phyloP scores from a whole-genome alignment of 2,329 filamentous ascomycete genomes.

The Emmonsiellopsis sp. region DNA sequence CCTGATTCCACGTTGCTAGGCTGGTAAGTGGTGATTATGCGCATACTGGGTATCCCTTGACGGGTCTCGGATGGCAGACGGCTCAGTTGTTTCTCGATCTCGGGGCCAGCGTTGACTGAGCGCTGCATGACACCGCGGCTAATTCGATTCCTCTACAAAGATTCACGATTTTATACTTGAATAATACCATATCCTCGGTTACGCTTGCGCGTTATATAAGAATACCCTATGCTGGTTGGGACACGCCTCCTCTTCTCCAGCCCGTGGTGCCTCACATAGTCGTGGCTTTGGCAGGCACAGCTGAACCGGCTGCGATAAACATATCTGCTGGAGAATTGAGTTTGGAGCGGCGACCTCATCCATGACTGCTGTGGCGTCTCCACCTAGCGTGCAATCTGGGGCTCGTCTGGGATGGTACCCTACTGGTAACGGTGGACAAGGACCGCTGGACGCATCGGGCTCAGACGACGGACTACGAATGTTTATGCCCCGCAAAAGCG shows the following conservation, averaged over 20 bases:
- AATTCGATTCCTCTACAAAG: background rate
- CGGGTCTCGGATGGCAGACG: too few relatives aligned
- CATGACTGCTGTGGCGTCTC: conserved; percentile 60
- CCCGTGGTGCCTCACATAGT: conserved; percentile 3
- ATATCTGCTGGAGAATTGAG: background rate
- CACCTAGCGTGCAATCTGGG: conserved; percentile 53
- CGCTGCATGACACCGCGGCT: background rate
- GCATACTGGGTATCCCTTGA: background rate
- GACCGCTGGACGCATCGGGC: conserved; percentile 61
- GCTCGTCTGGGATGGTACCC: conserved; percentile 52
- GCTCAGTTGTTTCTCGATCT: background rate
- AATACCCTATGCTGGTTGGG: conserved; percentile 4
- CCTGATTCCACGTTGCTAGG: background rate
- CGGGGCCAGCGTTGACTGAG: background rate
- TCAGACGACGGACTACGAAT: conserved; percentile 77
- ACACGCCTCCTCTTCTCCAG: background rate
- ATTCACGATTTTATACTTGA: background rate
- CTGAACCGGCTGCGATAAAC: background rate
- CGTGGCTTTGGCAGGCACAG: conserved; percentile 2
- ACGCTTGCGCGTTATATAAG: background rate
- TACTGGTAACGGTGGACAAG: conserved; percentile 47
- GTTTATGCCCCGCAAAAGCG: conserved; percentile 79
- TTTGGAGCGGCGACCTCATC: conserved; percentile 9
- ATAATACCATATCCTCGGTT: background rate
- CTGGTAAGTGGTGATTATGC: background rate